A percentile compares a stretch with the other conserved stretches of the same genome.
Conservation (phyloP, 345 rosid species). For the Atalantia buxifolia region DNA sequence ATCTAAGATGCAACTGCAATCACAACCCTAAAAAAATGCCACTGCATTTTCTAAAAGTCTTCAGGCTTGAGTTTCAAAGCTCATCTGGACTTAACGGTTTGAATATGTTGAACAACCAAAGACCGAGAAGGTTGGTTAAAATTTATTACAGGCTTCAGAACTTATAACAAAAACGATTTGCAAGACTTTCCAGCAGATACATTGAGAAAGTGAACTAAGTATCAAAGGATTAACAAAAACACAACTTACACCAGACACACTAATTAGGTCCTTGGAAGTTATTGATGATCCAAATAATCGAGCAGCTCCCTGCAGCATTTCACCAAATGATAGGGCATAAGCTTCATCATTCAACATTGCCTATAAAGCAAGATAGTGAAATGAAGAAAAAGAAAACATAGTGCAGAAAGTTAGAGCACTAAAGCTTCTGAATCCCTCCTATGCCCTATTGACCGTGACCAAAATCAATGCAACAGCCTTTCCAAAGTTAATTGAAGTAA, state of each 20-base stretch:
- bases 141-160: background rate
- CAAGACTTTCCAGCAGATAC: background rate
- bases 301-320: constrained; percentile 82
- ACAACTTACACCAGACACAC: constrained; percentile 84
- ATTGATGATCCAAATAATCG: constrained; percentile 89
- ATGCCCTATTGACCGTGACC: background rate
- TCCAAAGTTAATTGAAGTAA: background rate
- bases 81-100: background rate
- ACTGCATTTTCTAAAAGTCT: background rate
- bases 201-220: background rate
- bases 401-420: background rate
- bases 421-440: background rate
- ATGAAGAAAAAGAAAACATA: background rate
- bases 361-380: background rate
- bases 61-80: background rate
- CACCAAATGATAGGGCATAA: constrained; percentile 8
- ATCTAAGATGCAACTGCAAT: background rate
- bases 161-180: background rate
- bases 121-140: background rate
- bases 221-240: background rate
- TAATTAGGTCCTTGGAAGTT: constrained; percentile 67
- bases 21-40: background rate
- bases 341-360: background rate
- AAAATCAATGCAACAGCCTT: background rate
- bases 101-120: background rate